These are phyloP conservation scores for Colletotrichum abscissum DNA, from an alignment of 2,329 filamentous ascomycete genomes.

Conservation along the genomic window DNA sequence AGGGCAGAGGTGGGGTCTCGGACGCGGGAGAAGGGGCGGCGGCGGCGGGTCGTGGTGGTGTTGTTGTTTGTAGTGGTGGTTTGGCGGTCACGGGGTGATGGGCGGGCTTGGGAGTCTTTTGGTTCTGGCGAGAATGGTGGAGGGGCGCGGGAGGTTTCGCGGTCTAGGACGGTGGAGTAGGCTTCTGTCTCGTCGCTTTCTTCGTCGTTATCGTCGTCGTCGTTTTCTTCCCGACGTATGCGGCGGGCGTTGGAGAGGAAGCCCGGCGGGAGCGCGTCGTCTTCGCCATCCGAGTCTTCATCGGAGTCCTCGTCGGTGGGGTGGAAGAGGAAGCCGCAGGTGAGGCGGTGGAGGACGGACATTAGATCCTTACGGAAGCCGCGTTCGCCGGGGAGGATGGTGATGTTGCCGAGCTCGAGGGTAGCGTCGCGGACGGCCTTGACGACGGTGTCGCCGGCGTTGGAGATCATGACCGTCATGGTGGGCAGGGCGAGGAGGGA, in stretches of 20 bases:
- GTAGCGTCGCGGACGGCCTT: slow-evolving; percentile 67
- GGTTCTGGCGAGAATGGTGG: neutral
- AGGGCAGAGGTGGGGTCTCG: slow-evolving; percentile 53
- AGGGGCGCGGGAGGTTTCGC: neutral
- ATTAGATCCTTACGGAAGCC: slow-evolving; percentile 59
- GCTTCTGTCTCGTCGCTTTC: slow-evolving; percentile 34
- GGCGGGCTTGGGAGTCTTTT: slow-evolving; percentile 2
- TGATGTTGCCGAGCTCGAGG: slow-evolving; percentile 66
- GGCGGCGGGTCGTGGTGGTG: slow-evolving; percentile 20
- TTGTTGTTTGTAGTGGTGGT: neutral
- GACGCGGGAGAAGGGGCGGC: slow-evolving; percentile 48
- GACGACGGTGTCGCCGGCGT: slow-evolving; percentile 87
- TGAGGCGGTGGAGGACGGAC: slow-evolving; percentile 43
- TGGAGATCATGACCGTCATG: slow-evolving; percentile 87
- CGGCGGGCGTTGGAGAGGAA: slow-evolving; percentile 51
- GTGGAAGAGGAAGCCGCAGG: slow-evolving; percentile 24
- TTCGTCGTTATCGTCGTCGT: slow-evolving; percentile 42
- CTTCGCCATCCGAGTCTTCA: slow-evolving; percentile 39
- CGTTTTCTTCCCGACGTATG: slow-evolving; percentile 15
- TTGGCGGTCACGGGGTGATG: neutral
- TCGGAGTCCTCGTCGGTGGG: neutral
- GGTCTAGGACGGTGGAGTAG: slow-evolving; percentile 4
- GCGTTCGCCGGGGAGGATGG: slow-evolving; percentile 69
- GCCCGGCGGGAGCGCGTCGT: slow-evolving; percentile 53
- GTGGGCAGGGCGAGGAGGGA: slow-evolving; percentile 86